Base-by-base conservation (phyloP, 2,329 filamentous ascomycete genomes). In the Byssothecium circinans region DNA sequence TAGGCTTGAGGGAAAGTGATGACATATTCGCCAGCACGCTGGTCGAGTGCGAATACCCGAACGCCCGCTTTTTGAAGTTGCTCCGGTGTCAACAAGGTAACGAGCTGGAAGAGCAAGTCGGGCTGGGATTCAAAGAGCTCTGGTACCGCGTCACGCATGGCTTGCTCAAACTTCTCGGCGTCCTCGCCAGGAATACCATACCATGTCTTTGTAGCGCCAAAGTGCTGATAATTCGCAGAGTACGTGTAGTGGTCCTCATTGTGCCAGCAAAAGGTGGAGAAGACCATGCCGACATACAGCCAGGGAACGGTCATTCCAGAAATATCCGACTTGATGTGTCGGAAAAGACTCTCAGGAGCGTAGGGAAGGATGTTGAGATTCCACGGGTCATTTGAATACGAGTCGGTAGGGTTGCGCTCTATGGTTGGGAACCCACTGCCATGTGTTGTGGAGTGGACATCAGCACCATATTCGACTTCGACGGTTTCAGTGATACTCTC, bases 241-340 rank as follows among this genome's bases (percentile, higher is more conserved):
- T 97, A 99, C 2, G 94, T 87, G 67, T 96, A 96, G 66, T 99
- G 94, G 64, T 99, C 94, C 65, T 99, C 94, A 55, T 96, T 96
- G 69, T 99, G 94, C 94, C 94, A 99, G 72, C 94, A 99, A 66
- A 99, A 99, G 0, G 94, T 97, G 0, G 94, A 99, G 69, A 99
- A 99, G 32, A 95, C 95, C 94, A 99, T 99, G 52, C 94, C 94
- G 3, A 99, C 94, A 66, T 99, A 99, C 3, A 99, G 84, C 94
- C 94, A 99, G 0, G 94, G 94, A 7, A 99, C 92, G 0, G 94
- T 99, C 94, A 99, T 99, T 30, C 94, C 94, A 2, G 94, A 97
- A 43, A 99, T 95, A 65, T 99, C 94, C 0, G 92, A 90, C 70
- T 97, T 97, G 77, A 99, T 97, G 61, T 99, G 89, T 40, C 92